Percentiles rank a stretch among this genome's conserved stretches.
Evolutionary conservation across 768 basidiomycete genomes (phyloP).

Genomic region (Agrocybe pediades): DNA sequence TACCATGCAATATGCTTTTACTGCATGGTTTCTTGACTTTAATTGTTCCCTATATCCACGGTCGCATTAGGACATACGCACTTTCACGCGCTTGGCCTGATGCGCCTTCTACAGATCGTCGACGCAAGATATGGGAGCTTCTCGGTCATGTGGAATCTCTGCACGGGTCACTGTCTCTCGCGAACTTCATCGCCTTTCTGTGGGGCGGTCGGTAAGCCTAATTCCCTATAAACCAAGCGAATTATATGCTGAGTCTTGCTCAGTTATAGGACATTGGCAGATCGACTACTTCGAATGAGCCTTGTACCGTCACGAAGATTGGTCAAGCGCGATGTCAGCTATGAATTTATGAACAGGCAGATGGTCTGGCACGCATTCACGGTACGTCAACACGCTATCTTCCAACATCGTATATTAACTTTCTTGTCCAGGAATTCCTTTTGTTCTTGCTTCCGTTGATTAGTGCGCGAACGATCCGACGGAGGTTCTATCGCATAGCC

Average conservation of each 20-base stretch:
- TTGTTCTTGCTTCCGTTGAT: constrained; percentile 89
- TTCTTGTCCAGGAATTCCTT: constrained; percentile 78
- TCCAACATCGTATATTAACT: constrained; percentile 4
- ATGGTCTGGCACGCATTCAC: constrained; percentile 99
- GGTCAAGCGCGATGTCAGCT: constrained; percentile 84
- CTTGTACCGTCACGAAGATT: constrained; percentile 72
- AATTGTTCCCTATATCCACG: constrained; percentile 76
- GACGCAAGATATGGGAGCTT: constrained; percentile 72
- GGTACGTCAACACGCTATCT: constrained; percentile 45
- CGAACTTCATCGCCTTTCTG: constrained; percentile 84
- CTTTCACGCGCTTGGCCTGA: constrained; percentile 91
- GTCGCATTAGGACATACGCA: constrained; percentile 71
- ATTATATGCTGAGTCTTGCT: too few relatives aligned
- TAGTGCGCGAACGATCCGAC: constrained; percentile 64
- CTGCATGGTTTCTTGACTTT: constrained; percentile 75
- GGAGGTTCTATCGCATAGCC: constrained; percentile 46
- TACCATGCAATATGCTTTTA: constrained; percentile 62
- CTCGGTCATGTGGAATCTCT: constrained; percentile 69
- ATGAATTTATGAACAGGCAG: constrained; percentile 99
- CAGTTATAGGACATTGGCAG: constrained; percentile 85
- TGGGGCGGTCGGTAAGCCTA: constrained; percentile 86
- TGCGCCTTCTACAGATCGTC: constrained; percentile 74
- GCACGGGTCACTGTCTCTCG: constrained; percentile 60
- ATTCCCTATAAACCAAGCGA: too few relatives aligned
- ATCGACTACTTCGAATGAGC: constrained; percentile 74